phyloP scores from a whole-genome alignment of 1,284 basidiomycete species.

The Chiua sp. region DNA sequence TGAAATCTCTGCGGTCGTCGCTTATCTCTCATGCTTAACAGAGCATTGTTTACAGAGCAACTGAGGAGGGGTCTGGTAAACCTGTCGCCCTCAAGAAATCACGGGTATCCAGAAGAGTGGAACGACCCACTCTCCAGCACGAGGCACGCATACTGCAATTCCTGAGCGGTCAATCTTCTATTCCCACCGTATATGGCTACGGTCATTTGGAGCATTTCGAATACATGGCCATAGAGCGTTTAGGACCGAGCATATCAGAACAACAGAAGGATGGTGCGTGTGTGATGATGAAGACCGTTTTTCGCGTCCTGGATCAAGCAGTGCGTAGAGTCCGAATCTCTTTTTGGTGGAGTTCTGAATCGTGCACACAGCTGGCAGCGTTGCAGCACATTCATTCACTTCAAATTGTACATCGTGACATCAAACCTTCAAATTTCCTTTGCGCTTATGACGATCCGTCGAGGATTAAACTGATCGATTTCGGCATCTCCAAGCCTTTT shows the following conservation, averaged over 20 bases:
- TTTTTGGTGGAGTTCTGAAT: neutral
- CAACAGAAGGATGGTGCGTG: neutral
- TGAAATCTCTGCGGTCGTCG: neutral
- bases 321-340: neutral
- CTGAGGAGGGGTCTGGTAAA: neutral
- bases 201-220: slow-evolving; percentile 6
- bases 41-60: neutral
- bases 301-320: neutral
- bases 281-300: neutral
- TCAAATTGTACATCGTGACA: slow-evolving; percentile 77
- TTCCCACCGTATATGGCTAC: slow-evolving; percentile 1
- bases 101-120: neutral
- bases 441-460: neutral
- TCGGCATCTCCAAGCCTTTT: slow-evolving; percentile 4
- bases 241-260: neutral
- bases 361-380: neutral
- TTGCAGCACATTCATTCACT: slow-evolving; percentile 2
- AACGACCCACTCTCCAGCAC: neutral
- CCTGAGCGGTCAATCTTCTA: neutral
- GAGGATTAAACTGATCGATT: slow-evolving; percentile 3
- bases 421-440: slow-evolving; percentile 83
- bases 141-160: neutral
- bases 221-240: slow-evolving; percentile 1
- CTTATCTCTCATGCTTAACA: neutral
- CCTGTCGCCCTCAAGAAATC: slow-evolving; percentile 6